These are phyloP conservation scores for Eucalyptus pumila DNA, from an alignment of 345 rosid genomes.

Conservation along the genomic window DNA sequence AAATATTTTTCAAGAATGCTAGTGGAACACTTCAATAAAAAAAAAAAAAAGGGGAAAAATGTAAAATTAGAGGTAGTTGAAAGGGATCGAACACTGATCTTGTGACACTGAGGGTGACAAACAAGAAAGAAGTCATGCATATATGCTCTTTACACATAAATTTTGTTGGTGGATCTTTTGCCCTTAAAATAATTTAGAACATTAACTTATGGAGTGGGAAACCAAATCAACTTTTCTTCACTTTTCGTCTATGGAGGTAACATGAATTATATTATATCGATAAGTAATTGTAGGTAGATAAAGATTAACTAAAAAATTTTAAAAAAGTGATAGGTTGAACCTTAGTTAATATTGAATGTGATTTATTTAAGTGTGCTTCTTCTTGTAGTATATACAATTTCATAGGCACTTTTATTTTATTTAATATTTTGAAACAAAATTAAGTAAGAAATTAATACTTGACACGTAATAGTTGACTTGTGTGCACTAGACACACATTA, in stretches of 20 bases:
- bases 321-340: neutral
- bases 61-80: neutral
- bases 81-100: neutral
- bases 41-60: neutral
- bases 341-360: neutral
- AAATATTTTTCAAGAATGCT: neutral
- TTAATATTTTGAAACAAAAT: neutral
- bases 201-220: neutral
- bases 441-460: neutral
- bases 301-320: neutral
- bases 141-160: neutral
- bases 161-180: too few relatives aligned
- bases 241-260: neutral
- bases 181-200: too few relatives aligned
- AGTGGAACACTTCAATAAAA: neutral
- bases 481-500: neutral
- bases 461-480: neutral
- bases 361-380: neutral
- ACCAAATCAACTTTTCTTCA: neutral
- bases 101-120: neutral
- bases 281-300: neutral
- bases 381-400: neutral
- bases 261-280: neutral
- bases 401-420: neutral
- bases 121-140: neutral